Percentiles rank a stretch among this genome's conserved stretches.
Conservation (phyloP, 768 basidiomycete genomes). For the Pisolithus albus region DNA sequence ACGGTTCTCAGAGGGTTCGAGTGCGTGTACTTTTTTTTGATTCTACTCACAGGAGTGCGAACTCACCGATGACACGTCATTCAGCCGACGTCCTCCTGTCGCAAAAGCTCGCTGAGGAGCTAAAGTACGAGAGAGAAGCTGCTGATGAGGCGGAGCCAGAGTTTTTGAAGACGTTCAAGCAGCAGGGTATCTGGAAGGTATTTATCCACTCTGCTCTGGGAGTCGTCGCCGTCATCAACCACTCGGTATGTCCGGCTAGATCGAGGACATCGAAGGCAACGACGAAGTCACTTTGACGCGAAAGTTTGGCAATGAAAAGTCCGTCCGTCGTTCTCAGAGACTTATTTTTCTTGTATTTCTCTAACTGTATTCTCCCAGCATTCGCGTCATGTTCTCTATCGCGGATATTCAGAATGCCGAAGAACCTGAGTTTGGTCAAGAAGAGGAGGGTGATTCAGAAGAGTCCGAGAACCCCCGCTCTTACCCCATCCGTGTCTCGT, state of each 20-base stretch:
- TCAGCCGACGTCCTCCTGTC: conserved; percentile 70
- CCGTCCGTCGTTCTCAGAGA: conserved; percentile 23
- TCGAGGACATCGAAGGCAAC: conserved; percentile 61
- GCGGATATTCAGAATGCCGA: conserved; percentile 64
- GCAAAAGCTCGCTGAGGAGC: conserved; percentile 72
- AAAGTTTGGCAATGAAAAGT: conserved; percentile 89
- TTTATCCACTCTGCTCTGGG: conserved; percentile 15
- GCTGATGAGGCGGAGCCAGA: conserved; percentile 47
- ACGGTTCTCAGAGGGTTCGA: conserved; percentile 36
- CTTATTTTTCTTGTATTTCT: background rate
- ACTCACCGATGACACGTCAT: background rate
- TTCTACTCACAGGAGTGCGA: background rate
- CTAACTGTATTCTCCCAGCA: conserved; percentile 35
- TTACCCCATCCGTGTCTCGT: conserved; percentile 71
- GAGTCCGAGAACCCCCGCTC: conserved; percentile 28
- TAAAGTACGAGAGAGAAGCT: conserved; percentile 75
- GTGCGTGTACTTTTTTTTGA: conserved; percentile 24
- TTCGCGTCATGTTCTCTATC: conserved; percentile 89
- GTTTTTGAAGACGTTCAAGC: conserved; percentile 70
- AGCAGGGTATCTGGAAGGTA: conserved; percentile 74
- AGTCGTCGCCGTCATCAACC: background rate
- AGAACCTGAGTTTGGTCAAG: conserved; percentile 33
- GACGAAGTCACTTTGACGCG: conserved; percentile 82
- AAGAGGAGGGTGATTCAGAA: conserved; percentile 30
- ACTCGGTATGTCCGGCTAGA: conserved; percentile 30